Percentiles rank a stretch among this genome's conserved stretches.
Conservation (phyloP, 345 rosid genomes). For the Aurinia saxatilis region DNA sequence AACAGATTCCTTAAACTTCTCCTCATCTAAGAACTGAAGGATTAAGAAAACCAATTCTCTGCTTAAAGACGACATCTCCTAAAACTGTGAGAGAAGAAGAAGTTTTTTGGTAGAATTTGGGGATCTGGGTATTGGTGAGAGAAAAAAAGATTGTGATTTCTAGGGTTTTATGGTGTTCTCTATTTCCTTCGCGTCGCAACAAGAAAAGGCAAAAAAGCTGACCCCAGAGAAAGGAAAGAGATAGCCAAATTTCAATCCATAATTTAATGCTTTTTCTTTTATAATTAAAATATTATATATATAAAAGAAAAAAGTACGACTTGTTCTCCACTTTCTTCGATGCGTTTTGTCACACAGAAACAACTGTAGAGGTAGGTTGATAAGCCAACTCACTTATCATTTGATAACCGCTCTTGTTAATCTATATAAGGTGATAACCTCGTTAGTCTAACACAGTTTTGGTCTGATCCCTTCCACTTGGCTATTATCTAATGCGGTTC, state of each 20-base stretch:
- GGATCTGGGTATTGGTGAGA: slow-evolving; percentile 19
- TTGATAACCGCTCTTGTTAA: not conserved
- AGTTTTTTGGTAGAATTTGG: not conserved
- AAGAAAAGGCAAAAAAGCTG: slow-evolving; percentile 23
- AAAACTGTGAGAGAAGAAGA: not conserved
- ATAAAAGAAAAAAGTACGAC: slow-evolving; percentile 22
- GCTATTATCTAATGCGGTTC: not conserved
- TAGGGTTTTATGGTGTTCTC: slow-evolving; percentile 28
- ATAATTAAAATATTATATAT: too few relatives aligned
- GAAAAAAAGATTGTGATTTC: slow-evolving; percentile 19
- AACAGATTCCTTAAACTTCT: slow-evolving; percentile 49
- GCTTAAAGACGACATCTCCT: slow-evolving; percentile 45
- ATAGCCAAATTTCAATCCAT: slow-evolving; percentile 7
- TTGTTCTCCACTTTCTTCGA: slow-evolving; percentile 38
- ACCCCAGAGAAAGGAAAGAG: slow-evolving; percentile 21
- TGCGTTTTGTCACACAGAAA: slow-evolving; percentile 28
- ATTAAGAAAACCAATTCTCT: slow-evolving; percentile 51
- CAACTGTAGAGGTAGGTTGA: slow-evolving; percentile 25
- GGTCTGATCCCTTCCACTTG: slow-evolving; percentile 20
- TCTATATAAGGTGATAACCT: slow-evolving; percentile 21
- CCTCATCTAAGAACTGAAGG: slow-evolving; percentile 51
- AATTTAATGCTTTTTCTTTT: not conserved
- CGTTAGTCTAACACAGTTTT: slow-evolving; percentile 4
- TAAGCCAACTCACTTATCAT: not conserved
- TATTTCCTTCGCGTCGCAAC: slow-evolving; percentile 23